Evolutionary conservation across 306 rosid genomes (phyloP), one percentile per base, ranked within the genome.

Genomic region (peach (Prunus persica)): DNA sequence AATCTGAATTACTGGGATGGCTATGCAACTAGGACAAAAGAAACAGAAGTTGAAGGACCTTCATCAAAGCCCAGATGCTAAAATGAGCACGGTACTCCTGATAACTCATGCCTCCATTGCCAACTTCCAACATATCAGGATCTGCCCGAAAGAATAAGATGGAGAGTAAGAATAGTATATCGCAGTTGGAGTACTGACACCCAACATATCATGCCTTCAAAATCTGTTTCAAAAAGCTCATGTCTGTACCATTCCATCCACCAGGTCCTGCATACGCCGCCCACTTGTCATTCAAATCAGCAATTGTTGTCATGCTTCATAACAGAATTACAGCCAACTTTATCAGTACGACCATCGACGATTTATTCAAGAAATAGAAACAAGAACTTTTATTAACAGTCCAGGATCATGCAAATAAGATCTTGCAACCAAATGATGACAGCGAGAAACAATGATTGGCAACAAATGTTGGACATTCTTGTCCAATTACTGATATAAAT

Each of bases 101-200:
- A 79, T 82, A 89, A 67, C 87, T 91, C 99, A 95, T 95, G 82
- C 99, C 99, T 73, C 97, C 97, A 74, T 95, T 95, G 76, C 99
- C 99, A 76, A 95, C 99, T 88, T 95, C 99, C 87, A 95, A 87
- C 97, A 90, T 95, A 81, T 95, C 99, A 2, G 99, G 99, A 86
- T 95, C 99, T 95, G 90, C 80, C 67, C 58, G 75, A 69, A 72
- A 69, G 11, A 27, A 63, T 67, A 79, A 66, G 66, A 67, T 19
- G 52, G 60, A 67, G 64, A 43, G 50, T 77, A 76, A 76, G 74
- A 78, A 61, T 66, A 51, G 22, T 32, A 71, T 57, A 68, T 82
- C 62, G 52, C 62, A 69, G 68, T 34, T 50, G 24, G 65, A 78
- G 65, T 69, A 73, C 50, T 41, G 62, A 84, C 61, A 25, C 34